Evolutionary conservation across 2,329 filamentous ascomycete genomes (phyloP), one percentile per base, ranked within the genome.

Genomic region (Alternaria sp.): DNA sequence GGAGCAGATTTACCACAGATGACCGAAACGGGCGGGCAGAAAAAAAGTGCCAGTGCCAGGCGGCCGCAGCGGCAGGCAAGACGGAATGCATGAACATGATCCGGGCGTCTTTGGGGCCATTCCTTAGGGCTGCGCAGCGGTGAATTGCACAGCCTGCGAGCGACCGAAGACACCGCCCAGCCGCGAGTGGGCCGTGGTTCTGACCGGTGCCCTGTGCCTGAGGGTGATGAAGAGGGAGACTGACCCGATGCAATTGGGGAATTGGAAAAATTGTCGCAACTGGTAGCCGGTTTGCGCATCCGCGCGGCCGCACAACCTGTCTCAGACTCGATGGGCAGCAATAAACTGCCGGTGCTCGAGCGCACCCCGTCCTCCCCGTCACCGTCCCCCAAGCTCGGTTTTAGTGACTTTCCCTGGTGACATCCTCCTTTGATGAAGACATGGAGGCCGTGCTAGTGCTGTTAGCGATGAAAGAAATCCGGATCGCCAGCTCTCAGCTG

Each of bases 81-180:
- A 66, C 64, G 61, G 59, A 65, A 64, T 66, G 69, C 68, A 70
- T 72, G 66, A 69, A 69, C 61, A 65, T 68, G 62, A 70, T 62
- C 65, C 59, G 69, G 67, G 65, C 62, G 65, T 54, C 55, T 62
- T 52, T 69, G 69, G 71, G 72, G 72, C 69, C 73, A 64, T 47
- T 64, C 49, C 54, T 46, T 51, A 64, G 57, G 64, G 61, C 60
- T 66, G 69, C 57, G 66, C 66, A 69, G 69, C 61, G 67, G 69
- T 74, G 74, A 74, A 74, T 69, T 70, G 75, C 76, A 78, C 75
- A 77, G 76, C 75, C 76, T 62, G 67, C 66, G 44, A 51, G 68
- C 65, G 56, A 65, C 54, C 62, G 55, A 57, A 36, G 57, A 61
- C 32, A 51, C 56, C 26, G 52, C 54, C 52, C 64, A 74, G 71